phyloP scores from a whole-genome alignment of 371 early-diverging fungal species.

The Saksenaea vasiformis region DNA sequence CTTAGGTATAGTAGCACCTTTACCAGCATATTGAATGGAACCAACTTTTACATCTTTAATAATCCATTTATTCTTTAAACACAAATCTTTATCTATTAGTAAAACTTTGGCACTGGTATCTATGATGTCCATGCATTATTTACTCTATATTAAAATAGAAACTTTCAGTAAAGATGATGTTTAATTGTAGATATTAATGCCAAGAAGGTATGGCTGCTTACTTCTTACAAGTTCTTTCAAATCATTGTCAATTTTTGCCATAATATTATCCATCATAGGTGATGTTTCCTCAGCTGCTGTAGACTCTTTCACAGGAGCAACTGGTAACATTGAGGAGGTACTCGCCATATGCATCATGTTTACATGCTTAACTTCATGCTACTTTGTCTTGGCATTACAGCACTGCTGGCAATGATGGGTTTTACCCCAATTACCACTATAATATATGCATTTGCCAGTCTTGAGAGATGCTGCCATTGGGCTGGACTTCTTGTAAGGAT shows the following conservation, averaged over 20 bases:
- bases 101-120: not conserved
- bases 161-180: not conserved
- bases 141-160: not conserved
- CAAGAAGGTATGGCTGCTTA: not conserved
- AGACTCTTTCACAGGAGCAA: rapidly evolving
- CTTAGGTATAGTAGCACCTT: not conserved
- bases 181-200: not conserved
- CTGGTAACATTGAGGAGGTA: too few relatives aligned
- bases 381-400: not conserved
- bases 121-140: not conserved
- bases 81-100: not conserved
- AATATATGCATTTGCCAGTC: not conserved
- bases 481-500: too few relatives aligned
- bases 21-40: not conserved
- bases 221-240: not conserved
- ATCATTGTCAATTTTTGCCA: not conserved
- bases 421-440: not conserved
- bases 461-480: too few relatives aligned
- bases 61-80: not conserved
- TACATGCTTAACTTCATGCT: too few relatives aligned
- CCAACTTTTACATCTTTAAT: not conserved
- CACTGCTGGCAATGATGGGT: not conserved
- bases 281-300: not conserved
- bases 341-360: too few relatives aligned
- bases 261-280: not conserved